Evolutionary conservation across 768 basidiomycete genomes (phyloP).

Genomic region (Hypsizygus marmoreus): DNA sequence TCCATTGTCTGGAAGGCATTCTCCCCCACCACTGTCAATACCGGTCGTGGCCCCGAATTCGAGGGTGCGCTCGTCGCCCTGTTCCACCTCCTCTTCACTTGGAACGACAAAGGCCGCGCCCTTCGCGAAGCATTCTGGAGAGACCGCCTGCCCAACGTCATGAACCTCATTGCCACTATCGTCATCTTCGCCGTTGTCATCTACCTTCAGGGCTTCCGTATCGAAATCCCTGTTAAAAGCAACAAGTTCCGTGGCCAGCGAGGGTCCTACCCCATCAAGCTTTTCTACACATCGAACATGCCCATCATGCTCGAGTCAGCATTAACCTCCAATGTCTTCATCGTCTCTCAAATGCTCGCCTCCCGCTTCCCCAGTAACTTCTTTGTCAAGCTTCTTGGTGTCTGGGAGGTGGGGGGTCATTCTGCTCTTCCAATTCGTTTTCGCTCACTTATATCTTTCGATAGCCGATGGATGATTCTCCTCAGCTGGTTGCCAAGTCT

Average conservation of each 20-base stretch:
- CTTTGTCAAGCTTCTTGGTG: conserved; percentile 85
- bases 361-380: conserved; percentile 90
- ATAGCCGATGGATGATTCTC: conserved; percentile 91
- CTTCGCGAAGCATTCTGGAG: conserved; percentile 98
- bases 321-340: conserved; percentile 91
- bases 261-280: conserved; percentile 93
- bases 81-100: conserved; percentile 97
- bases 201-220: conserved; percentile 98
- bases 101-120: conserved; percentile 97
- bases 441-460: not conserved
- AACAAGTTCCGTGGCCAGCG: conserved; percentile 96
- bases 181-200: conserved; percentile 94
- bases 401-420: conserved; percentile 85
- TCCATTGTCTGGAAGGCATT: conserved; percentile 99
- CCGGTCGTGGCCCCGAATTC: conserved; percentile 96
- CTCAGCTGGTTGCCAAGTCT: conserved; percentile 86
- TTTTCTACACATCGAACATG: conserved; percentile 99
- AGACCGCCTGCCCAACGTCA: conserved; percentile 93
- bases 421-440: not conserved
- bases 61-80: conserved; percentile 95
- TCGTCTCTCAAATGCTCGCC: conserved; percentile 95
- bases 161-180: conserved; percentile 94
- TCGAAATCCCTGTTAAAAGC: conserved; percentile 98
- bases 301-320: conserved; percentile 99
- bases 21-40: conserved; percentile 97